phyloP scores from a whole-genome alignment of 176 grass and related monocot genomes.

The Avena eriantha region DNA sequence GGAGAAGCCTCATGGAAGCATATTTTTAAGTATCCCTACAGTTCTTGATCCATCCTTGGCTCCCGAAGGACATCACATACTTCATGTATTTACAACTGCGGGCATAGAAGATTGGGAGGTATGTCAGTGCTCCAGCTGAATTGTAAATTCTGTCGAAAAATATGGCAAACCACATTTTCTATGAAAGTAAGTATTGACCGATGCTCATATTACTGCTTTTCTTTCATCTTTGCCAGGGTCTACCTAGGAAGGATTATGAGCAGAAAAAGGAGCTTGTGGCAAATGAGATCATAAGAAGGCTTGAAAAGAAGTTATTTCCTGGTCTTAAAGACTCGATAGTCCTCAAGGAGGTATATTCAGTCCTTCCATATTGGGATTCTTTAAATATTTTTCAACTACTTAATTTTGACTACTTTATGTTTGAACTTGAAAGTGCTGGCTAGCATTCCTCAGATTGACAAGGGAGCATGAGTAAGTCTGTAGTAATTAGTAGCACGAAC shows the following conservation, averaged over 20 bases:
- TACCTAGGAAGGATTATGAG: slow-evolving; percentile 82
- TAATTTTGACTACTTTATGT: slow-evolving; percentile 20
- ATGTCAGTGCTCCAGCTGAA: slow-evolving; percentile 6
- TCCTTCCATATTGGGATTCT: slow-evolving; percentile 7
- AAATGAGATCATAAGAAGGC: slow-evolving; percentile 79
- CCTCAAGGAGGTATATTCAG: slow-evolving; percentile 75
- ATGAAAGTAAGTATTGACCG: slow-evolving; percentile 11
- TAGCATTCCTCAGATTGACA: background rate
- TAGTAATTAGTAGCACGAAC: background rate
- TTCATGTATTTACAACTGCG: slow-evolving; percentile 95
- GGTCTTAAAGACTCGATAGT: slow-evolving; percentile 91
- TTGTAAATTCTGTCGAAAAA: background rate
- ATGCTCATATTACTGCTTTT: slow-evolving; percentile 15
- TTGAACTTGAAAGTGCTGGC: slow-evolving; percentile 34
- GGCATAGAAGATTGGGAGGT: slow-evolving; percentile 97
- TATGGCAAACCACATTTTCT: background rate
- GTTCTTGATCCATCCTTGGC: slow-evolving; percentile 94
- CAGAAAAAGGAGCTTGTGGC: slow-evolving; percentile 80
- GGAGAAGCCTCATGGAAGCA: slow-evolving; percentile 92
- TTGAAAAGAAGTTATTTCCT: slow-evolving; percentile 90
- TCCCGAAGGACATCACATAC: slow-evolving; percentile 90
- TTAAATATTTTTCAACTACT: background rate
- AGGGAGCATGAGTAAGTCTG: background rate
- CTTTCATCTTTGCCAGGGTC: slow-evolving; percentile 53
- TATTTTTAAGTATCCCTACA: slow-evolving; percentile 97